Conservation (phyloP, 495 filamentous ascomycete species). For the Xylaria venustula region DNA sequence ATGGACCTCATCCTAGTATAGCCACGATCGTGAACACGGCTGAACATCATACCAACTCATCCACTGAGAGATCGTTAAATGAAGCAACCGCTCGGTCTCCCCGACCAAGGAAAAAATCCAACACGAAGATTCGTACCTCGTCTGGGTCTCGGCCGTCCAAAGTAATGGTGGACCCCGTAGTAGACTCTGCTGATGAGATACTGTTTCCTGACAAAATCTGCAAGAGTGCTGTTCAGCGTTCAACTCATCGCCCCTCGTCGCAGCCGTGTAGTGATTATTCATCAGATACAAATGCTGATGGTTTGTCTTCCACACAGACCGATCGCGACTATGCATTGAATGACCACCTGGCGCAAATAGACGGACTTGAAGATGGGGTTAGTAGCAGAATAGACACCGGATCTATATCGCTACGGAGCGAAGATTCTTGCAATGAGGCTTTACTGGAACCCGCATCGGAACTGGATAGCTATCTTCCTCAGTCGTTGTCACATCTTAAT, state of each 20-base stretch:
- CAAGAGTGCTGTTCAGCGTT: conserved; percentile 33
- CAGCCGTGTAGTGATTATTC: conserved; percentile 25
- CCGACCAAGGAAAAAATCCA: conserved; percentile 43
- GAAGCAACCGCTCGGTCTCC: conserved; percentile 14
- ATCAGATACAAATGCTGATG: conserved; percentile 1
- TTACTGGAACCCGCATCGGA: conserved; percentile 31
- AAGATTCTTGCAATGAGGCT: conserved; percentile 7
- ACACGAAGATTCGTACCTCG: conserved; percentile 41
- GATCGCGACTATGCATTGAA: not conserved
- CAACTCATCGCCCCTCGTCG: conserved; percentile 37
- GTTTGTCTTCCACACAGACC: not conserved
- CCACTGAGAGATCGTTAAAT: not conserved
- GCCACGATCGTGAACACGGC: not conserved
- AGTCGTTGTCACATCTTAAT: conserved; percentile 41
- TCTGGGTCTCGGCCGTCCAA: conserved; percentile 35
- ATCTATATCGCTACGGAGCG: conserved; percentile 18
- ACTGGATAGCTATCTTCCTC: conserved; percentile 40
- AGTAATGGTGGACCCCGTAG: conserved; percentile 38
- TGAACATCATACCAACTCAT: not conserved
- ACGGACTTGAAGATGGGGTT: conserved; percentile 22
- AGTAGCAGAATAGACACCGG: conserved; percentile 19
- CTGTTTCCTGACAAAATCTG: conserved; percentile 37
- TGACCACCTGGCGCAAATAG: conserved; percentile 11
- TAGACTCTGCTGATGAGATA: conserved; percentile 22
- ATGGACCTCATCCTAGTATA: not conserved